Conservation (phyloP, 2,329 filamentous ascomycete genomes). For the Nemania sp. region DNA sequence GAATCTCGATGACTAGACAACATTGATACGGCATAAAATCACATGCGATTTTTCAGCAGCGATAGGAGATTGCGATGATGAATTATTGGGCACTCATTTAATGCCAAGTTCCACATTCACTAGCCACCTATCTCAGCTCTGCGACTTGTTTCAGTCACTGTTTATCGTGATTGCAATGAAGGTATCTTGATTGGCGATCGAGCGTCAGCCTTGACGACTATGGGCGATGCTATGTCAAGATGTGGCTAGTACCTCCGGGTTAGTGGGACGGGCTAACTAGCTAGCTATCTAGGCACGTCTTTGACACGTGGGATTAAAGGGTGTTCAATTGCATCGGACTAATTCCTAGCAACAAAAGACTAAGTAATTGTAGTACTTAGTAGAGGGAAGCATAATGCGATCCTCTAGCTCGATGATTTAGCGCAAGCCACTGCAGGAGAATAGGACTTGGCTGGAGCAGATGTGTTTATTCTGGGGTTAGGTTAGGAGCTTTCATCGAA, state of each 20-base stretch:
- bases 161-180: background rate
- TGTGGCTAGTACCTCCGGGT: constrained; percentile 3
- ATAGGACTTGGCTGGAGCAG: background rate
- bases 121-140: constrained; percentile 2
- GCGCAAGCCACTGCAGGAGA: constrained; percentile 13
- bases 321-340: background rate
- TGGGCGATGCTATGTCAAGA: background rate
- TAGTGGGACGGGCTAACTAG: constrained; percentile 5
- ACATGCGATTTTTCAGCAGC: background rate
- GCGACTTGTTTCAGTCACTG: background rate
- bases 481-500: background rate
- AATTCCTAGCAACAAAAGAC: background rate
- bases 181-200: constrained; percentile 7
- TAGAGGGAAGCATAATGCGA: constrained; percentile 3
- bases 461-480: background rate
- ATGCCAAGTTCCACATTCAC: background rate
- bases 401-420: constrained; percentile 1
- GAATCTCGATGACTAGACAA: background rate
- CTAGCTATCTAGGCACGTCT: constrained; percentile 5
- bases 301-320: constrained; percentile 10
- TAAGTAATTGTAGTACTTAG: background rate
- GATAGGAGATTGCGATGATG: background rate
- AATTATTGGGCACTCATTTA: background rate
- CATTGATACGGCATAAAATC: background rate
- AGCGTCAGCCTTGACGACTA: background rate